Conservation (phyloP, 306 rosid genomes). For the Casuarina cunninghamiana region DNA sequence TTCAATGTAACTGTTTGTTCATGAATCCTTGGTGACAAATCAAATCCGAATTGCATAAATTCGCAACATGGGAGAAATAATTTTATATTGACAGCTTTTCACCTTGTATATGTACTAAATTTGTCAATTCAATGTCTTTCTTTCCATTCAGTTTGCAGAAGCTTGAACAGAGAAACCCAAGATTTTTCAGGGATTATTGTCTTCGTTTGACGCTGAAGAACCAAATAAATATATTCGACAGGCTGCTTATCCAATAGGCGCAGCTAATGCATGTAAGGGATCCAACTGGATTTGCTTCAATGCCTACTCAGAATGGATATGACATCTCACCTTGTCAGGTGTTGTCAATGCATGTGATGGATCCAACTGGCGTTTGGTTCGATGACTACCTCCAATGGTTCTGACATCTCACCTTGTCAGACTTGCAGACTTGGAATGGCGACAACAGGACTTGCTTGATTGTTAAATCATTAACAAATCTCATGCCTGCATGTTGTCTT, state of each 20-base stretch:
- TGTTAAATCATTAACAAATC: neutral
- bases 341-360: too few relatives aligned
- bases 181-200: slow-evolving; percentile 83
- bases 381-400: too few relatives aligned
- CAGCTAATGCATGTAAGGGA: slow-evolving; percentile 59
- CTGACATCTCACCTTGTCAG: too few relatives aligned
- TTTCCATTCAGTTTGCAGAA: slow-evolving; percentile 78
- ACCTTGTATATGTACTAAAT: neutral
- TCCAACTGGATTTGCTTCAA: slow-evolving; percentile 52
- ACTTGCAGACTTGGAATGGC: too few relatives aligned
- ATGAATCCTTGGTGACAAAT: neutral
- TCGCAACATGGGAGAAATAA: neutral
- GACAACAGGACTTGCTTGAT: neutral
- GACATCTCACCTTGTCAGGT: slow-evolving; percentile 58
- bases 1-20: neutral
- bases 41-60: neutral
- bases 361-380: too few relatives aligned
- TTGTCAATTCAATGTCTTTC: neutral
- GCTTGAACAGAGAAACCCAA: slow-evolving; percentile 89
- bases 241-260: slow-evolving; percentile 72
- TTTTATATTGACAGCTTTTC: too few relatives aligned
- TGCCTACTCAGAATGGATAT: slow-evolving; percentile 68
- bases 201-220: slow-evolving; percentile 78
- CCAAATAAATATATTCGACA: slow-evolving; percentile 79
- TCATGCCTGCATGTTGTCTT: neutral